Evolutionary conservation across 225 moss, liverwort and hornwort species (phyloP), one percentile per base, ranked within the genome.

Genomic region (Marchantia polymorpha): DNA sequence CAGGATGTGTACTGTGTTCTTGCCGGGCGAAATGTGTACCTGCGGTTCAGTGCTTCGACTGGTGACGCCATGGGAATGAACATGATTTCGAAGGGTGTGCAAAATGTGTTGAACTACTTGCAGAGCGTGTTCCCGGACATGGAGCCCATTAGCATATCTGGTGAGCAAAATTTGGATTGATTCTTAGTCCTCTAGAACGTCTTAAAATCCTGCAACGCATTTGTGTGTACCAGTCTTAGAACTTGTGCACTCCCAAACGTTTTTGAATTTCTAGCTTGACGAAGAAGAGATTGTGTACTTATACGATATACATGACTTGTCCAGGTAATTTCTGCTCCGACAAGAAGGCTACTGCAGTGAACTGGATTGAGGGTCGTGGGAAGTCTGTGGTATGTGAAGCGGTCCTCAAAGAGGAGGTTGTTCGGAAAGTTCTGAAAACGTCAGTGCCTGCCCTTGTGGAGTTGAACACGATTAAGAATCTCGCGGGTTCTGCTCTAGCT

Each of bases 41-140:
- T 90, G 76, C 85, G 89, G 17, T 83, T 87, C 69, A 90, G 77
- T 64, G 83, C 81, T 53, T 67, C 83, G 47, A 88, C 88, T 13
- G 88, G 88, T 39, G 88, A 88, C 74, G 88, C 88, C 46, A 88
- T 88, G 88, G 88, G 88, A 10, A 88, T 88, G 88, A 88, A 88
- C 67, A 89, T 87, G 83, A 87, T 89, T 49, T 89, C 89, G 14
- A 89, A 87, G 66, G 87, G 87, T 10, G 89, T 89, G 51, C 87
- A 87, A n/a, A 89, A 87, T 12, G 89, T 89, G 14, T 71, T 89
- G 69, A 77, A 49, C 77, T 88, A 86, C 68, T 55, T 88, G 72
- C 77, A 84, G 20, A 83, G 79, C 20, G 73, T 88, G 66, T 88
- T 88, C 49, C 86, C 88, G 0, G 88, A 88, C 73, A 88, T 88